A percentile compares a stretch with the other conserved stretches of the same genome.
phyloP scores from a whole-genome alignment of 192 early-diverging fungal genomes.

The Spizellomyces sp. region DNA sequence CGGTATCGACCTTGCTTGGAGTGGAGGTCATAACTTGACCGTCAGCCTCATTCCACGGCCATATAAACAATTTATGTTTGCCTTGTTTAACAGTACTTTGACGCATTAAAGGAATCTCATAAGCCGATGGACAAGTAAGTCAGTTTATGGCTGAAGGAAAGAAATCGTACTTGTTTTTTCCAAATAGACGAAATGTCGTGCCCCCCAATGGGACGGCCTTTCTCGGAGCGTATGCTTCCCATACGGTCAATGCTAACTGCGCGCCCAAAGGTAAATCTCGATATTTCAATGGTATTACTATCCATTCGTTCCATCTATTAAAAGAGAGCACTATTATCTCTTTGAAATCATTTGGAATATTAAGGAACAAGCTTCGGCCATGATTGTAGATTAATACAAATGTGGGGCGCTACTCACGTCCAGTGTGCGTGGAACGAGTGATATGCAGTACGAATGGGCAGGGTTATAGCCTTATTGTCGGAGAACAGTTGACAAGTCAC shows the following conservation, averaged over 20 bases:
- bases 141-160: background rate
- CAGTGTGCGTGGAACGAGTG: constrained; percentile 66
- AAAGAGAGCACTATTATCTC: background rate
- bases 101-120: background rate
- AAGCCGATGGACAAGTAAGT: background rate
- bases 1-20: constrained; percentile 54
- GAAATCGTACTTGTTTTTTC: constrained; percentile 65
- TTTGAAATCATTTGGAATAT: background rate
- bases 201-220: constrained; percentile 75
- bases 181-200: constrained; percentile 80
- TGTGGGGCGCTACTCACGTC: constrained; percentile 34
- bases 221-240: constrained; percentile 76
- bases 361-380: background rate
- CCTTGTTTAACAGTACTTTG: constrained; percentile 81
- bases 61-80: constrained; percentile 75
- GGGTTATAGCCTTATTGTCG: constrained; percentile 67
- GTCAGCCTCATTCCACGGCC: constrained; percentile 71
- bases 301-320: constrained; percentile 90
- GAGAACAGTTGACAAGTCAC: constrained; percentile 69
- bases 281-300: constrained; percentile 85
- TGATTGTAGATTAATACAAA: no score
- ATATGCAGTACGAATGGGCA: constrained; percentile 68
- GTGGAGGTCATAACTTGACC: constrained; percentile 55
- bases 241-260: constrained; percentile 74
- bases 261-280: constrained; percentile 76